phyloP scores from a whole-genome alignment of 345 rosid genomes.

The Luvunga scandens region DNA sequence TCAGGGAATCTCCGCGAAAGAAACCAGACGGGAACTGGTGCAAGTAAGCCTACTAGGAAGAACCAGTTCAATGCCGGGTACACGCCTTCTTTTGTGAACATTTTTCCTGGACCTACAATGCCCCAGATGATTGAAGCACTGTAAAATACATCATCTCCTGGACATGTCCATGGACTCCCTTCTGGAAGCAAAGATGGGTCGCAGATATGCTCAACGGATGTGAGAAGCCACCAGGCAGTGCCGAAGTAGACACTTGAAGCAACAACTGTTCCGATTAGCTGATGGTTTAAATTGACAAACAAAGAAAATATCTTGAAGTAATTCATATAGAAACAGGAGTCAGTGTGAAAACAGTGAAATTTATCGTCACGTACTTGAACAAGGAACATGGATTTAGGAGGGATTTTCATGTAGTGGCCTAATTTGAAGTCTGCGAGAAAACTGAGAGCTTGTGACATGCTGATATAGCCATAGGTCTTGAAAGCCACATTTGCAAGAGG shows the following conservation, averaged over 20 bases:
- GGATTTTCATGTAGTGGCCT: slow-evolving; percentile 64
- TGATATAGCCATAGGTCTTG: slow-evolving; percentile 45
- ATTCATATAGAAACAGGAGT: neutral
- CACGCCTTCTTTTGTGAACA: slow-evolving; percentile 36
- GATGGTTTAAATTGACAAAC: neutral
- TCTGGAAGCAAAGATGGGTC: slow-evolving; percentile 24
- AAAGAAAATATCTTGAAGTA: neutral
- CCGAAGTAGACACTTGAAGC: slow-evolving; percentile 45
- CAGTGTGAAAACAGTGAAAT: neutral
- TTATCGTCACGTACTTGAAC: slow-evolving; percentile 36
- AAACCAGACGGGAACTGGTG: slow-evolving; percentile 42
- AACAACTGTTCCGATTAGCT: slow-evolving; percentile 44
- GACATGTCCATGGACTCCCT: slow-evolving; percentile 65
- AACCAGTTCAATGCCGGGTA: slow-evolving; percentile 50
- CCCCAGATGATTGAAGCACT: slow-evolving; percentile 69
- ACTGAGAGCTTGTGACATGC: slow-evolving; percentile 44
- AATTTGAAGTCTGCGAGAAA: slow-evolving; percentile 55
- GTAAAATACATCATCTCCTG: slow-evolving; percentile 47
- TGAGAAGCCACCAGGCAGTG: slow-evolving; percentile 55
- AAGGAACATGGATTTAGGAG: slow-evolving; percentile 54
- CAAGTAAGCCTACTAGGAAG: slow-evolving; percentile 49
- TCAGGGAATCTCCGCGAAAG: slow-evolving; percentile 34
- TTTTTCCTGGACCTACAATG: slow-evolving; percentile 42
- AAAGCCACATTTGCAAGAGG: slow-evolving; percentile 54
- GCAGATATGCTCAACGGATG: slow-evolving; percentile 36